A percentile compares a stretch with the other conserved stretches of the same genome.
phyloP scores from a whole-genome alignment of 2,329 filamentous ascomycete genomes.

The Penicillium italicum region DNA sequence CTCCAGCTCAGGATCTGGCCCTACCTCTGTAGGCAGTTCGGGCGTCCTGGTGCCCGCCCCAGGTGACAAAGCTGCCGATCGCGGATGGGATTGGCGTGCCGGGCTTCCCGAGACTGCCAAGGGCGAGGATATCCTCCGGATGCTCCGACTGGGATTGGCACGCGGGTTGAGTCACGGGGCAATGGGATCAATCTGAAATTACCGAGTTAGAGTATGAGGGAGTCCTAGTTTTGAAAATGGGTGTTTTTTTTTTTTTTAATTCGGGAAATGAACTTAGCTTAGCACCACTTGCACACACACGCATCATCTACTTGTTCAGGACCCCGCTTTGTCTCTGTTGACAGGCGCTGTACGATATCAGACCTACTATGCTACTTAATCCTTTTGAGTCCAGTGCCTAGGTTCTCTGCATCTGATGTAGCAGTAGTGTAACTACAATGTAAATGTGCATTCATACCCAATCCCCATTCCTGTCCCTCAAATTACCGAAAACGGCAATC shows the following conservation, averaged over 20 bases:
- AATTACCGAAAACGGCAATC: neutral
- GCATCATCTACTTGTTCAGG: neutral
- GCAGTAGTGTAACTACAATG: neutral
- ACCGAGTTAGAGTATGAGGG: neutral
- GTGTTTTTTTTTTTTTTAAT: neutral
- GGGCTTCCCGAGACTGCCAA: conserved; percentile 56
- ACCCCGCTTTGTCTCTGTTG: neutral
- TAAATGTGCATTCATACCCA: neutral
- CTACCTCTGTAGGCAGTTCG: conserved; percentile 52
- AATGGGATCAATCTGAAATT: neutral
- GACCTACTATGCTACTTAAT: neutral
- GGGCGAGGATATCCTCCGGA: conserved; percentile 67
- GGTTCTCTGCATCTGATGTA: neutral
- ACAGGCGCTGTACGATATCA: conserved; percentile 1
- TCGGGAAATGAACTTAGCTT: neutral
- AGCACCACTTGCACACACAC: neutral
- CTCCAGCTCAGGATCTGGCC: conserved; percentile 33
- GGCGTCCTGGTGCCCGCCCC: conserved; percentile 45
- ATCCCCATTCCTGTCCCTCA: neutral
- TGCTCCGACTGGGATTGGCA: conserved; percentile 69
- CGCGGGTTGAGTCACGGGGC: conserved; percentile 56
- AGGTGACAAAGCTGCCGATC: conserved; percentile 38
- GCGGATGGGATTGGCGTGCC: conserved; percentile 71
- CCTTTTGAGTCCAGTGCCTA: neutral
- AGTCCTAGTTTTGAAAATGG: neutral